Base-by-base conservation (phyloP, 331 rosid genomes). In the Acacia concinna region DNA sequence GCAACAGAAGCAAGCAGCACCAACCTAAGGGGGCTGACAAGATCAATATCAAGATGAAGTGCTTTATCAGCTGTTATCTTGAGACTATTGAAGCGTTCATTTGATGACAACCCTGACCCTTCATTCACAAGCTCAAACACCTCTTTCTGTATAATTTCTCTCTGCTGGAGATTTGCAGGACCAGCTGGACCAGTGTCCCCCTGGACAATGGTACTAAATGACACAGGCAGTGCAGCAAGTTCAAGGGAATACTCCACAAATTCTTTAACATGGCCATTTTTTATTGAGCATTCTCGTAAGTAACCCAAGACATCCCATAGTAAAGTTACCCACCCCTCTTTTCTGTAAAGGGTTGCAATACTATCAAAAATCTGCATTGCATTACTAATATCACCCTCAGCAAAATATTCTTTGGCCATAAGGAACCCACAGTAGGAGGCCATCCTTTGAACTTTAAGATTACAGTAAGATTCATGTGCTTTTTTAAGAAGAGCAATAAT, bases 251-350 rank as follows among this genome's bases (percentile, higher is more conserved):
- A 95, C 89, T 95, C 99, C 67, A 95, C 83, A 83, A 90, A 90
- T 47, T 95, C 97, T 79, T 93, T 95, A 62, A 86, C 76, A 68
- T 30, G 44, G 46, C 87, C 88, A 71, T 73, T 85, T 84, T 87
- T 96, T 84, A 90, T 80, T 21, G 98, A 88, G 87, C 94, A 91
- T 75, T 93, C 99, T 66, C 96, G 92, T 82, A 91, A 83, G 89
- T 90, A 93, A 83, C 99, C 91, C 89, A 96, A 85, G 64, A 90
- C 94, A 75, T 96, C 90, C 99, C 99, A 96, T 78, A 96, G 82
- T 88, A 93, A 90, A 57, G 94, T 88, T 74, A 86, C 88, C 99
- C 98, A 96, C 52, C 98, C 98, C 87, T 96, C 99, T 91, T 85
- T 92, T 84, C 99, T 93, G 84, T 96, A 96, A 56, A 93, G 80